Base-by-base conservation (phyloP, 2,329 filamentous ascomycete species). In the Verticillium isaacii region DNA sequence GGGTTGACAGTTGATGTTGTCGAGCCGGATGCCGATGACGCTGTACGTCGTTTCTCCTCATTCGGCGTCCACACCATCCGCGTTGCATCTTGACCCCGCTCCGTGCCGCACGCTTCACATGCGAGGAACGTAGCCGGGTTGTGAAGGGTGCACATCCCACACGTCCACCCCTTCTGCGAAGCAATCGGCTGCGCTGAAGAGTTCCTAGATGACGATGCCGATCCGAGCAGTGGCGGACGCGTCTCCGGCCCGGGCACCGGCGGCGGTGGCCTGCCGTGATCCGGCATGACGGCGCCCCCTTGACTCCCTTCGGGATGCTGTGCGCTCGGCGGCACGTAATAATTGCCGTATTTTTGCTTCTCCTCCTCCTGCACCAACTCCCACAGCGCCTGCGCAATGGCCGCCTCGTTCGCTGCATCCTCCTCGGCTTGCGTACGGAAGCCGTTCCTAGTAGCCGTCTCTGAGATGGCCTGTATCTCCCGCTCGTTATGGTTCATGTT, bases 281-380 rank as follows among this genome's bases (percentile, higher is more conserved):
- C 55, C 64, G 55, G 64, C 70, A 68, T 62, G 66, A 76, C 62
- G 62, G 73, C 65, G 65, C 74, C 70, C 68, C 77, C 68, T 59
- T 72, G 69, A 66, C 75, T 73, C 64, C 82, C 82, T 8, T 78
- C 78, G 17, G 86, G 84, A 63, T 82, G 81, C 32, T 80, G 74
- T 36, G 80, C 78, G 61, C 80, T 85, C 0, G 78, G 75, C 62
- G 72, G 70, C 60, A 84, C 78, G 68, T 87, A 82, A 17, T 76
- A 80, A 60, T 77, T 74, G n/a, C 86, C 85, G 65, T 86, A 83
- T 67, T 81, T 82, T 45, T 69, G 69, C 64, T 73, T 76, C 64
- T 90, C 85, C 64, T 96, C 93, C 71, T 96, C 88, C 70, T 96
- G 90, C 32, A 95, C 89, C 19, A 97, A 80, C 69, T 97, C 93